phyloP scores from a whole-genome alignment of 768 basidiomycete species.

The Russula brevipes region DNA sequence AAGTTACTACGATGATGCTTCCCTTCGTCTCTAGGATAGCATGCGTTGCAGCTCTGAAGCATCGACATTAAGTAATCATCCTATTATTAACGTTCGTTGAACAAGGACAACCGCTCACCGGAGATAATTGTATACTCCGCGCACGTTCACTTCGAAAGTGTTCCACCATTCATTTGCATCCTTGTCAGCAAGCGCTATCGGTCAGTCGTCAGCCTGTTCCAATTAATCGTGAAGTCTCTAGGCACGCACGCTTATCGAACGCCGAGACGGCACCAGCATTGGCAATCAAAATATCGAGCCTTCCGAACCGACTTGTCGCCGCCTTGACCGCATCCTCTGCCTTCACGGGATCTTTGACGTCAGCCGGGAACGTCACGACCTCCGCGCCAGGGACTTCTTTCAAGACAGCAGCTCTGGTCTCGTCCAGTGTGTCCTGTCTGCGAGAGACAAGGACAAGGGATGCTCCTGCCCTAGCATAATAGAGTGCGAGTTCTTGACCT shows the following conservation, averaged over 20 bases:
- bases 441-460: slow-evolving; percentile 29
- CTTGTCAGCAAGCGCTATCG: background rate
- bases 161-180: slow-evolving; percentile 14
- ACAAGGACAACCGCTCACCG: slow-evolving; percentile 4
- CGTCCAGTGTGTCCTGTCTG: slow-evolving; percentile 23
- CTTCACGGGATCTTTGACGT: slow-evolving; percentile 27
- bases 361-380: slow-evolving; percentile 27
- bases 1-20: slow-evolving; percentile 5
- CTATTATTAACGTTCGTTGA: background rate
- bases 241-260: background rate
- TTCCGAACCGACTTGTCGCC: slow-evolving; percentile 28
- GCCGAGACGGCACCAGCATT: slow-evolving; percentile 27
- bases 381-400: slow-evolving; percentile 8
- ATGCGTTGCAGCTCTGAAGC: background rate
- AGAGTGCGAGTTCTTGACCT: slow-evolving; percentile 28
- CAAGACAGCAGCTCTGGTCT: slow-evolving; percentile 26
- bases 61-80: too few relatives aligned
- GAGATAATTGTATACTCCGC: slow-evolving; percentile 14
- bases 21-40: slow-evolving; percentile 6
- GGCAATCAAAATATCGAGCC: slow-evolving; percentile 30
- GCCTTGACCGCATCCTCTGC: slow-evolving; percentile 28
- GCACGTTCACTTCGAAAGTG: slow-evolving; percentile 11
- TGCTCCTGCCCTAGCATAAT: slow-evolving; percentile 31
- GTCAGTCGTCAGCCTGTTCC: background rate
- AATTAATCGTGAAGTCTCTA: background rate